These are phyloP conservation scores for Blastobotrys ciferrii DNA, from an alignment of 1,139 yeast species.

Conservation along the genomic window DNA sequence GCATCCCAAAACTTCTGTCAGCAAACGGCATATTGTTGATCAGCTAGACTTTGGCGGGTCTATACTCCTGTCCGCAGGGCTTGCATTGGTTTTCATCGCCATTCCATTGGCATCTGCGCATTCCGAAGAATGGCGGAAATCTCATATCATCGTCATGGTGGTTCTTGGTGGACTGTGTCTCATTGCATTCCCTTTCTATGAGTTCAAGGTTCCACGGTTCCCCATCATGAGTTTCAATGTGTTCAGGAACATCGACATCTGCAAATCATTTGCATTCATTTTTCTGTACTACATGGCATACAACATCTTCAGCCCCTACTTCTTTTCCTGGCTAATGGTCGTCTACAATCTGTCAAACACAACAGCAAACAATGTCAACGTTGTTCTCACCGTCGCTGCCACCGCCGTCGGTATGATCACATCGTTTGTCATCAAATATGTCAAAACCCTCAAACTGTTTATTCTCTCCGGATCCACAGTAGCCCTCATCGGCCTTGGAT, in stretches of 20 bases:
- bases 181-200: constrained; percentile 20
- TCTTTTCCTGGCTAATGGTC: constrained; percentile 49
- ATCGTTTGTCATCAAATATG: constrained; percentile 46
- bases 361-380: constrained; percentile 63
- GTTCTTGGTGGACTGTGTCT: constrained; percentile 16
- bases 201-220: constrained; percentile 15
- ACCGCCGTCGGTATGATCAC: constrained; percentile 62
- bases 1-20: not conserved
- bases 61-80: constrained; percentile 19
- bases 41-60: constrained; percentile 24
- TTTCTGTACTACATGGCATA: constrained; percentile 20
- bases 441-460: constrained; percentile 56
- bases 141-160: constrained; percentile 15
- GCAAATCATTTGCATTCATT: constrained; percentile 19
- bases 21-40: constrained; percentile 11
- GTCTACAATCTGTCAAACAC: constrained; percentile 48
- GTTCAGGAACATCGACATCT: constrained; percentile 15
- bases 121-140: constrained; percentile 13
- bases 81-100: constrained; percentile 22
- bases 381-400: constrained; percentile 64
- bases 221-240: constrained; percentile 19
- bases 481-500: constrained; percentile 58
- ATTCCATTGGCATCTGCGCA: constrained; percentile 20
- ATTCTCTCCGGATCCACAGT: constrained; percentile 52
- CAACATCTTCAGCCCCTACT: constrained; percentile 22